Percentiles rank a stretch among this genome's conserved stretches.
phyloP scores from a whole-genome alignment of 2,329 filamentous ascomycete species.

The Orbilia oligospora region DNA sequence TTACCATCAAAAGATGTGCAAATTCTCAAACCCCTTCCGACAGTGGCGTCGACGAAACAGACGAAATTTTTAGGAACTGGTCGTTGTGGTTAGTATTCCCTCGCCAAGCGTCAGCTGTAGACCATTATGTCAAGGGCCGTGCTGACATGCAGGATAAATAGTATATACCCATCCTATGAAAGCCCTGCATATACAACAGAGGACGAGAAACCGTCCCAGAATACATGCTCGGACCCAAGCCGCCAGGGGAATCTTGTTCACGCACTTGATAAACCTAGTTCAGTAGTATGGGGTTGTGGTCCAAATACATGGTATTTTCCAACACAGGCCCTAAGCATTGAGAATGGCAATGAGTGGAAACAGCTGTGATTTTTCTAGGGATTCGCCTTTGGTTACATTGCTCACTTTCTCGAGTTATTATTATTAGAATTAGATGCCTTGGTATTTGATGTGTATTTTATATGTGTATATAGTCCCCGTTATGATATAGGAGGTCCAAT shows the following conservation, averaged over 20 bases:
- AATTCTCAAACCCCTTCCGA: not conserved
- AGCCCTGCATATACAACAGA: not conserved
- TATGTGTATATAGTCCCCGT: too few relatives aligned
- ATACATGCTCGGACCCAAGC: not conserved
- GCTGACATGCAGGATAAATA: not conserved
- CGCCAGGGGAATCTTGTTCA: not conserved
- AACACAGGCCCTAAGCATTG: not conserved
- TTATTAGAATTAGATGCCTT: too few relatives aligned
- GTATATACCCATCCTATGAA: not conserved
- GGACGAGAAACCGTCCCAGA: not conserved
- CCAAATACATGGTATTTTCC: slow-evolving; percentile 3
- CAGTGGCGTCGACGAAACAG: not conserved
- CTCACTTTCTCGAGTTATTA: too few relatives aligned
- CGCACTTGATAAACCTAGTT: not conserved
- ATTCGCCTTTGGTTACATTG: too few relatives aligned
- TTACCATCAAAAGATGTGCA: not conserved
- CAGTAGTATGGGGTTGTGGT: not conserved
- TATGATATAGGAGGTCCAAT: too few relatives aligned
- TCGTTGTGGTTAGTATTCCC: not conserved
- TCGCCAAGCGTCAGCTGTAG: not conserved
- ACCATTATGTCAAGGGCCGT: too few relatives aligned
- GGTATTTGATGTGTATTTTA: too few relatives aligned
- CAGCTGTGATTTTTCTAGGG: not conserved
- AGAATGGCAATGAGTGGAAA: not conserved
- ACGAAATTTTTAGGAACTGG: not conserved